Conservation (phyloP, 352 stramenopile genomes). For the Pythium angustatum region DNA sequence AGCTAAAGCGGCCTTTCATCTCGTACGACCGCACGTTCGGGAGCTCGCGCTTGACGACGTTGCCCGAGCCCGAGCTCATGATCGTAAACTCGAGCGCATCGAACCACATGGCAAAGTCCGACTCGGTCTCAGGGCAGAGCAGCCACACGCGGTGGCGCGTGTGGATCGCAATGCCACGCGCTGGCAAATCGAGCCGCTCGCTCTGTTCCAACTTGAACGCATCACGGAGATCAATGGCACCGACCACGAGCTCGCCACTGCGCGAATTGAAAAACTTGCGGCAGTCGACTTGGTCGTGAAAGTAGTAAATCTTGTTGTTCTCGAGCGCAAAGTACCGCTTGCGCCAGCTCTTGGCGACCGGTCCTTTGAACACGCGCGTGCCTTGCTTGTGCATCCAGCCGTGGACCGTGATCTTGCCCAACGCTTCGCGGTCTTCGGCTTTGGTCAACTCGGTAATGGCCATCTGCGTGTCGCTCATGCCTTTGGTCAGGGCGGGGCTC, state of each 20-base stretch:
- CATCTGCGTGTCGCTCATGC: constrained; percentile 43
- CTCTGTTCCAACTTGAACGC: constrained; percentile 16
- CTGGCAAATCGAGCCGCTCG: constrained; percentile 68
- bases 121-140: constrained; percentile 78
- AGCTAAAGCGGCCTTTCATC: constrained; percentile 84
- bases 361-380: constrained; percentile 63
- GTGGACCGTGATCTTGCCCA: constrained; percentile 68
- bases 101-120: constrained; percentile 88
- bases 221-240: constrained; percentile 72
- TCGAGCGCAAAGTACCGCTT: constrained; percentile 57
- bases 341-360: constrained; percentile 15
- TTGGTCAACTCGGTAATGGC: constrained; percentile 75
- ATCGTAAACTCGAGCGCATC: constrained; percentile 76
- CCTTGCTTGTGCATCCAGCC: constrained; percentile 50
- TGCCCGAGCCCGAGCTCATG: constrained; percentile 64
- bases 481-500: constrained; percentile 9
- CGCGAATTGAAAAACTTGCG: constrained; percentile 86
- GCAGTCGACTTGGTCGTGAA: constrained; percentile 81
- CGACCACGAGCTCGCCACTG: constrained; percentile 72
- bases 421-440: constrained; percentile 39
- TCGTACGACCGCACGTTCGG: constrained; percentile 89
- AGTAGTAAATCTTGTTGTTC: constrained; percentile 87
- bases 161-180: constrained; percentile 81
- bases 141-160: constrained; percentile 88
- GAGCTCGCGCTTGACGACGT: constrained; percentile 86